Evolutionary conservation across 805 yeast genomes (phyloP).

Genomic region (Ogataea minuta): DNA sequence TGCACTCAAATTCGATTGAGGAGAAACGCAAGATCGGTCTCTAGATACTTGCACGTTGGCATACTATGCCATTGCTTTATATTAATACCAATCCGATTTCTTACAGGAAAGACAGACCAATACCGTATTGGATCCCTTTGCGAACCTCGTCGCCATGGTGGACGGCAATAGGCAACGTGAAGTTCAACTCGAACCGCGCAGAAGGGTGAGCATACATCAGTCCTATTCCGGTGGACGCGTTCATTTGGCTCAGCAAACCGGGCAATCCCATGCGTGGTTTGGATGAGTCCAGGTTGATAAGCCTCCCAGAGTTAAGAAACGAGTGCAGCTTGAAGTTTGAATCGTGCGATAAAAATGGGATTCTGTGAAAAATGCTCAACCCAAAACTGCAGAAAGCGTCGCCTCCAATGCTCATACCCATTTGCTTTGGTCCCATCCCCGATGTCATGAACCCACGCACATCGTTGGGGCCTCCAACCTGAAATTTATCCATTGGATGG

Average conservation of each 20-base stretch:
- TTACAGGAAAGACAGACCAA: slow-evolving; percentile 56
- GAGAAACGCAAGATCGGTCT: slow-evolving; percentile 27
- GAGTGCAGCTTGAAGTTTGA: slow-evolving; percentile 48
- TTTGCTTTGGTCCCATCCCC: slow-evolving; percentile 55
- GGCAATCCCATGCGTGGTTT: slow-evolving; percentile 8
- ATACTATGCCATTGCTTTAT: slow-evolving; percentile 1
- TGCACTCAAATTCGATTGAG: slow-evolving; percentile 64
- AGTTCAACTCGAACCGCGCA: slow-evolving; percentile 58
- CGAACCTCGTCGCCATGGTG: slow-evolving; percentile 46
- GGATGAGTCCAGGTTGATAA: slow-evolving; percentile 30
- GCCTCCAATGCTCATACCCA: slow-evolving; percentile 51
- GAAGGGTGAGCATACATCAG: slow-evolving; percentile 53
- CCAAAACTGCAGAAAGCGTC: slow-evolving; percentile 48
- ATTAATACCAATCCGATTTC: slow-evolving; percentile 2
- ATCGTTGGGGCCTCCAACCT: slow-evolving; percentile 60
- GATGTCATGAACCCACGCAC: slow-evolving; percentile 50
- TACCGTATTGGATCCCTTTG: slow-evolving; percentile 58
- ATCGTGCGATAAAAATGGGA: slow-evolving; percentile 42
- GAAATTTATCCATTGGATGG: slow-evolving; percentile 50
- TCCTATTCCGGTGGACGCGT: slow-evolving; percentile 47
- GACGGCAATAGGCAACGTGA: slow-evolving; percentile 47
- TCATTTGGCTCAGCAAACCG: slow-evolving; percentile 25
- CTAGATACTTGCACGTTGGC: slow-evolving; percentile 6
- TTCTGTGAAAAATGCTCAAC: slow-evolving; percentile 39
- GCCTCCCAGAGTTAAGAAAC: slow-evolving; percentile 48